Evolutionary conservation across 805 yeast species (phyloP).

Genomic region (Yamadazyma phyllophila): DNA sequence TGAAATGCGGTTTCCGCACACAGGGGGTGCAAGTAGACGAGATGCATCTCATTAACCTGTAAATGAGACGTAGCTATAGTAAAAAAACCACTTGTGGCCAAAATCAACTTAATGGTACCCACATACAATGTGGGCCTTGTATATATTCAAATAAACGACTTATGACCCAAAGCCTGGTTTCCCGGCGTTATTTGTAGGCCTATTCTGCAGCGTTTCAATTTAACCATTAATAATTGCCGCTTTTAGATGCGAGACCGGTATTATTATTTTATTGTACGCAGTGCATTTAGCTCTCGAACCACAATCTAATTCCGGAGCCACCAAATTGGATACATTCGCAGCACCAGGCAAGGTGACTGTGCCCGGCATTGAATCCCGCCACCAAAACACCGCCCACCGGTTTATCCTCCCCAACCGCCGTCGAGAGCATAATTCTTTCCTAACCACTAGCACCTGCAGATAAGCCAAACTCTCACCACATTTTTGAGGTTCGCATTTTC

Average conservation of each 20-base stretch:
- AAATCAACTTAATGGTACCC: too few relatives aligned
- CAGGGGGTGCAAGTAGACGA: slow-evolving; percentile 8
- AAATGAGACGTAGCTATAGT: too few relatives aligned
- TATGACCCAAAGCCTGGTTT: too few relatives aligned
- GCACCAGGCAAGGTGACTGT: too few relatives aligned
- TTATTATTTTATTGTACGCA: slow-evolving; percentile 1
- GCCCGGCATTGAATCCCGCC: too few relatives aligned
- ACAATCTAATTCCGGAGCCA: neutral
- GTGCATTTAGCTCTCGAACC: neutral
- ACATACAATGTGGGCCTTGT: neutral
- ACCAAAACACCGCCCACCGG: neutral
- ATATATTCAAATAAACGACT: neutral
- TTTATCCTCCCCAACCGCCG: neutral
- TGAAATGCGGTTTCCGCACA: slow-evolving; percentile 5
- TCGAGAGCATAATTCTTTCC: neutral
- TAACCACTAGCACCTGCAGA: slow-evolving; percentile 5
- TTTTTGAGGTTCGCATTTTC: slow-evolving; percentile 3
- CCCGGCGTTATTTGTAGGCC: too few relatives aligned
- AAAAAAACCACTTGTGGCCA: too few relatives aligned
- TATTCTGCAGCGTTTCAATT: neutral
- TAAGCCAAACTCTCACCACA: slow-evolving; percentile 5
- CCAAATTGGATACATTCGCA: too few relatives aligned
- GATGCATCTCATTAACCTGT: too few relatives aligned
- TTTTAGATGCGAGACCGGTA: slow-evolving; percentile 1
- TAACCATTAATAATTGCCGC: neutral